Evolutionary conservation across 1,284 basidiomycete genomes (phyloP).

Genomic region (Puccinia brachypodii): DNA sequence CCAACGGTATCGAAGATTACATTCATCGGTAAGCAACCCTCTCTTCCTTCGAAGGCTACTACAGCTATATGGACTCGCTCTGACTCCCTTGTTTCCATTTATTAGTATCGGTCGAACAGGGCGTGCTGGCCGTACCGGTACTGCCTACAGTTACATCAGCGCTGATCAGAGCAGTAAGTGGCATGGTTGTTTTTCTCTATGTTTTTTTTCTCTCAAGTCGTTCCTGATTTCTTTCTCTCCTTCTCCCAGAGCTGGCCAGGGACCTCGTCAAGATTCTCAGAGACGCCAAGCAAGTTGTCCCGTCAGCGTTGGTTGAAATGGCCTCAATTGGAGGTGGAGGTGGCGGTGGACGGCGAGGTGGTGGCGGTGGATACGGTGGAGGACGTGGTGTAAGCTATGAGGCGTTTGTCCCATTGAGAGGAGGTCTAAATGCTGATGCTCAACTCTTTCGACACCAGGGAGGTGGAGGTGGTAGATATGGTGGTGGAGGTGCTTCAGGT

Average conservation of each 20-base stretch:
- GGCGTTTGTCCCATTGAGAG: background rate
- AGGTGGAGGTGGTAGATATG: constrained; percentile 53
- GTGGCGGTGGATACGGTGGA: constrained; percentile 51
- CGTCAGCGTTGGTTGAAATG: constrained; percentile 92
- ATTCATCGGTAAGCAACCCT: constrained; percentile 49
- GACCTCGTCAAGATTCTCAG: constrained; percentile 84
- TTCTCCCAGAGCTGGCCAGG: constrained; percentile 81
- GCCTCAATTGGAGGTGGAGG: constrained; percentile 73
- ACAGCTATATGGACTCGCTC: background rate
- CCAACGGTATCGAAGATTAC: constrained; percentile 54
- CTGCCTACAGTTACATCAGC: constrained; percentile 88
- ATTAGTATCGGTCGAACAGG: constrained; percentile 65
- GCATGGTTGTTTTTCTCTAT: background rate
- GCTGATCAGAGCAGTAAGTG: constrained; percentile 54
- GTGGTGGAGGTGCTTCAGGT: constrained; percentile 58
- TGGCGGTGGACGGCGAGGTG: constrained; percentile 60
- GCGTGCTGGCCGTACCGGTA: constrained; percentile 63
- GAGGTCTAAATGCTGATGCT: background rate
- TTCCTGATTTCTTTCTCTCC: background rate
- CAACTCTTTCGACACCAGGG: background rate
- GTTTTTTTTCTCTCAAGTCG: background rate
- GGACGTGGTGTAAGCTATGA: constrained; percentile 54
- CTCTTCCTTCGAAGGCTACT: constrained; percentile 51
- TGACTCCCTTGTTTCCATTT: constrained; percentile 44
- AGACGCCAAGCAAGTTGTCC: constrained; percentile 85